A percentile compares a stretch with the other conserved stretches of the same genome.
These are phyloP conservation scores for Elaeagnus macrophylla DNA, from an alignment of 306 rosid species.

Conservation along the genomic window DNA sequence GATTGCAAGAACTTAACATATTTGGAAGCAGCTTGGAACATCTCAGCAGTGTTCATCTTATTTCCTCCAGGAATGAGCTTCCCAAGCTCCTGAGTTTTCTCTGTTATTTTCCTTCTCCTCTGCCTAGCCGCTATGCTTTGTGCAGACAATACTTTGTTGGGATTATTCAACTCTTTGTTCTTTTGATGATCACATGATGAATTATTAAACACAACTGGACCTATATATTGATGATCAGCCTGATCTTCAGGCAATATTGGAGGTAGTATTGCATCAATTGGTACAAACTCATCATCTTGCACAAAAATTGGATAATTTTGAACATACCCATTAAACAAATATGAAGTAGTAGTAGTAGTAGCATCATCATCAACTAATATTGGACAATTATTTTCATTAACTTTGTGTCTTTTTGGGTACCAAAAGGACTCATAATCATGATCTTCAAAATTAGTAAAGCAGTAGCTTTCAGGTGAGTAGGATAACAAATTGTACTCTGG, in stretches of 20 bases:
- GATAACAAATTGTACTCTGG: neutral
- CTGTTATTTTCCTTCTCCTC: slow-evolving; percentile 72
- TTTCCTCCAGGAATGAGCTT: slow-evolving; percentile 63
- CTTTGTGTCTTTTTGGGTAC: slow-evolving; percentile 16
- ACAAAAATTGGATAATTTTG: slow-evolving; percentile 1
- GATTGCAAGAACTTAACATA: slow-evolving; percentile 71
- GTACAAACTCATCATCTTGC: neutral
- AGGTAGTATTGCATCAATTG: neutral
- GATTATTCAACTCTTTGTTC: neutral
- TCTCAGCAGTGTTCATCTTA: slow-evolving; percentile 88
- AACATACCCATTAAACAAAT: slow-evolving; percentile 2
- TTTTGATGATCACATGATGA: neutral
- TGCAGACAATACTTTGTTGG: slow-evolving; percentile 19
- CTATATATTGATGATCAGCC: neutral
- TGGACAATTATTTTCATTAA: neutral
- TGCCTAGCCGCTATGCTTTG: slow-evolving; percentile 75
- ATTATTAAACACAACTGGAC: neutral
- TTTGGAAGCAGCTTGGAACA: slow-evolving; percentile 61
- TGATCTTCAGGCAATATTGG: neutral
- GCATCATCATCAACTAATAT: neutral
- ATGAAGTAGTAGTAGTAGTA: neutral
- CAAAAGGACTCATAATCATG: slow-evolving; percentile 1
- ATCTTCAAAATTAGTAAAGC: neutral
- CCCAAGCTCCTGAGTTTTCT: slow-evolving; percentile 72
- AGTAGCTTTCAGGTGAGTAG: neutral